Evolutionary conservation across 177 flowering plant genomes (phyloP).

Genomic region (Telopea speciosissima): DNA sequence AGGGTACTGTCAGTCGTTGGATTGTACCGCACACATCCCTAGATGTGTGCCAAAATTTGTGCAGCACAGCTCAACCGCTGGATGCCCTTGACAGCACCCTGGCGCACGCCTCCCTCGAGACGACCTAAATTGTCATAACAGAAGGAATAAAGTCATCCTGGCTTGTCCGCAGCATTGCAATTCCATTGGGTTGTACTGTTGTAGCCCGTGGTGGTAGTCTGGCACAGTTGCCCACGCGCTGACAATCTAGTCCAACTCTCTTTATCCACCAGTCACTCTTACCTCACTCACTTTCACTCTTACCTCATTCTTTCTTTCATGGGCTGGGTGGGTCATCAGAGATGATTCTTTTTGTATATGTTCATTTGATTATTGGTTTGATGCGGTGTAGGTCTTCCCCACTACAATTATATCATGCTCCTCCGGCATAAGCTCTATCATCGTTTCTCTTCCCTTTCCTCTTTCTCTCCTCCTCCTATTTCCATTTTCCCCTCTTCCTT

Average conservation of each 20-base stretch:
- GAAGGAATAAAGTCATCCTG: too few relatives aligned
- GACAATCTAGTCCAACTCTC: background rate
- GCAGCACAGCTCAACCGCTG: too few relatives aligned
- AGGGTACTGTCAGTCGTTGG: too few relatives aligned
- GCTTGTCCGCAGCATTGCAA: too few relatives aligned
- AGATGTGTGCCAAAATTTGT: too few relatives aligned
- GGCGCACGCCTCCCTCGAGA: too few relatives aligned
- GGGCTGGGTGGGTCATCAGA: background rate
- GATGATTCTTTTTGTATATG: background rate
- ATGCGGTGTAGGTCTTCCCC: background rate
- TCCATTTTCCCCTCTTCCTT: slow-evolving; percentile 11
- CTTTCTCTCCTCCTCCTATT: slow-evolving; percentile 14
- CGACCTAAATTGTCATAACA: too few relatives aligned
- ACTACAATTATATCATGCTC: slow-evolving; percentile 30
- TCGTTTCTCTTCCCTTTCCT: slow-evolving; percentile 36
- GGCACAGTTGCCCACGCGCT: background rate
- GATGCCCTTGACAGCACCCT: too few relatives aligned
- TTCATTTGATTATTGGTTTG: background rate
- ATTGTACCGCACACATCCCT: too few relatives aligned
- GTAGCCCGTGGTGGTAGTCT: too few relatives aligned
- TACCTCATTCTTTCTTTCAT: background rate
- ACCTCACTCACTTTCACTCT: background rate
- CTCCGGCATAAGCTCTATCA: slow-evolving; percentile 43
- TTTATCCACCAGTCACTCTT: background rate
- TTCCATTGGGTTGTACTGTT: too few relatives aligned